Conservation (phyloP, 345 rosid species). For the Euphorbia peplus region DNA sequence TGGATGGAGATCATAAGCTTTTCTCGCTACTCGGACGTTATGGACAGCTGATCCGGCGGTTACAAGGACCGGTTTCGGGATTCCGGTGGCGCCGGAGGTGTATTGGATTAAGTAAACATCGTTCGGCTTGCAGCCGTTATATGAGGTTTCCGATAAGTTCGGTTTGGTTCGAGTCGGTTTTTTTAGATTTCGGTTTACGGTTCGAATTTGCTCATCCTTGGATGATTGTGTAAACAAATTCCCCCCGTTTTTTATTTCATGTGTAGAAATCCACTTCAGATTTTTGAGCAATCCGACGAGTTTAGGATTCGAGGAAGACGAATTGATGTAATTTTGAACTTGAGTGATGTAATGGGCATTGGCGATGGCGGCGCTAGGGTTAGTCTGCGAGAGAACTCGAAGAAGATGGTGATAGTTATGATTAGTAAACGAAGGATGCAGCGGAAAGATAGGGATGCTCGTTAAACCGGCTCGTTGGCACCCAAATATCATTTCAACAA, state of each 20-base stretch:
- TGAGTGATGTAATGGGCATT: constrained; percentile 28
- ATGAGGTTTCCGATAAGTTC: too few relatives aligned
- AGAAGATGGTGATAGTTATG: constrained; percentile 39
- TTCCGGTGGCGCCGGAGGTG: constrained; percentile 68
- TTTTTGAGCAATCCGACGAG: constrained; percentile 34
- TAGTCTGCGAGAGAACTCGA: constrained; percentile 52
- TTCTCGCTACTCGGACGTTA: constrained; percentile 57
- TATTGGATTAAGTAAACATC: constrained; percentile 57
- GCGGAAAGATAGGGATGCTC: constrained; percentile 48
- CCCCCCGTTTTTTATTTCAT: constrained; percentile 24
- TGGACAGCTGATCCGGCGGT: constrained; percentile 67
- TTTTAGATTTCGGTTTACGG: too few relatives aligned
- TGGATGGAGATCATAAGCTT: constrained; percentile 51
- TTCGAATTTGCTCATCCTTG: too few relatives aligned
- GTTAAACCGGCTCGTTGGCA: constrained; percentile 61
- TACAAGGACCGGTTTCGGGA: constrained; percentile 58
- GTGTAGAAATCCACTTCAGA: constrained; percentile 44
- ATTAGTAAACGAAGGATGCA: constrained; percentile 33
- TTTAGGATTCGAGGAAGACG: constrained; percentile 26
- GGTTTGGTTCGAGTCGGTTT: too few relatives aligned
- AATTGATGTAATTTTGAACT: constrained; percentile 28
- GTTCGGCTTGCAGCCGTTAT: constrained; percentile 40
- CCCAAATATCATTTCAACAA: constrained; percentile 47
- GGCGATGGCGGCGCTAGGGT: constrained; percentile 62
- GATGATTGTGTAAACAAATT: too few relatives aligned